Conservation (phyloP, 2,329 filamentous ascomycete genomes). For the Aspergillus candidus region DNA sequence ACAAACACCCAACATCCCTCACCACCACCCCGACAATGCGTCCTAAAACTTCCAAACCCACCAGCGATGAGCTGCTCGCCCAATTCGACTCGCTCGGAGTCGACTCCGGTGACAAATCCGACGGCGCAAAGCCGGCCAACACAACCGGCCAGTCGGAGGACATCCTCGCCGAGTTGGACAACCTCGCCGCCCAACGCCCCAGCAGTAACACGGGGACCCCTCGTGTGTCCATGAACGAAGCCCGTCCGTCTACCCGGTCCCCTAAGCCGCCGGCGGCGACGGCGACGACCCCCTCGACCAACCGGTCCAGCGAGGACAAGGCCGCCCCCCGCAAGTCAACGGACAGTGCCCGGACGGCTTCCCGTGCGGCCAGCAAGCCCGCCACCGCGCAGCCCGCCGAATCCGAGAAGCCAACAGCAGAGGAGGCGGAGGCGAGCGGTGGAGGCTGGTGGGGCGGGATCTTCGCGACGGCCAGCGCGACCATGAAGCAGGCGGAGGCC, state of each 20-base stretch:
- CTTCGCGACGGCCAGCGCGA: constrained; percentile 66
- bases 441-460: constrained; percentile 88
- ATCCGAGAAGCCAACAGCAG: constrained; percentile 40
- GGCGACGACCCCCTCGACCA: constrained; percentile 30
- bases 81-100: constrained; percentile 45
- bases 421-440: constrained; percentile 51
- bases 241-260: constrained; percentile 48
- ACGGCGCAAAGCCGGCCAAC: constrained; percentile 21
- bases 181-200: constrained; percentile 65
- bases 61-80: constrained; percentile 46
- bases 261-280: constrained; percentile 48
- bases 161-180: constrained; percentile 80
- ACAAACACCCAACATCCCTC: constrained; percentile 14
- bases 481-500: constrained; percentile 83
- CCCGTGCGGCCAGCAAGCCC: constrained; percentile 66
- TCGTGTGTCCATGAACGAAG: constrained; percentile 49
- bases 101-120: constrained; percentile 26
- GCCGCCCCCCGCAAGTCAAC: constrained; percentile 60
- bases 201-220: constrained; percentile 75
- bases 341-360: constrained; percentile 63
- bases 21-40: constrained; percentile 24
- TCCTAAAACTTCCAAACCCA: constrained; percentile 35
- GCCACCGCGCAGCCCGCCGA: constrained; percentile 42
- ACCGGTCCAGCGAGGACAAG: constrained; percentile 61
- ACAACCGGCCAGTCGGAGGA: constrained; percentile 50